phyloP scores from a whole-genome alignment of 2,329 filamentous ascomycete genomes.

The Periglandula ipomoeae region DNA sequence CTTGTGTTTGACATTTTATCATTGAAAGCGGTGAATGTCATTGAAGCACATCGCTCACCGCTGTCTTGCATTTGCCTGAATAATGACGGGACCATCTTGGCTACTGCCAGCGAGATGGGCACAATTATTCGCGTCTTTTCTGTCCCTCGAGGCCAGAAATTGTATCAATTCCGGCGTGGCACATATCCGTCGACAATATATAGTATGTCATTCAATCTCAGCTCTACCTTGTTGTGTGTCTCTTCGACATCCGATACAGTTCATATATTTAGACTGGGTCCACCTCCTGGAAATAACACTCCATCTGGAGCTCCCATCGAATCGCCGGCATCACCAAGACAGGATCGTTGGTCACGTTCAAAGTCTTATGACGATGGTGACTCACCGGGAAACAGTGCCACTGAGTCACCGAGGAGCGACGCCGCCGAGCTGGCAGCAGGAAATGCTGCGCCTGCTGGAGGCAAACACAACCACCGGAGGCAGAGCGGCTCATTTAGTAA shows the following conservation, averaged over 20 bases:
- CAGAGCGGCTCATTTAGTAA: slow-evolving; percentile 75
- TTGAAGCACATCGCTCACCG: slow-evolving; percentile 89
- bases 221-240: slow-evolving; percentile 85
- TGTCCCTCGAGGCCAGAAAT: slow-evolving; percentile 79
- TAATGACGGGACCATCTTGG: slow-evolving; percentile 81
- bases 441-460: slow-evolving; percentile 17
- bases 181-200: slow-evolving; percentile 95
- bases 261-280: slow-evolving; percentile 80
- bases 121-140: slow-evolving; percentile 96
- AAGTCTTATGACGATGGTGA: slow-evolving; percentile 40
- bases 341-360: slow-evolving; percentile 44
- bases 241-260: slow-evolving; percentile 95
- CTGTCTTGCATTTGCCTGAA: slow-evolving; percentile 87
- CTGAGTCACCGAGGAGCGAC: slow-evolving; percentile 45
- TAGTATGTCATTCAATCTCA: slow-evolving; percentile 97
- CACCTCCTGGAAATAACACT: slow-evolving; percentile 31
- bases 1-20: slow-evolving; percentile 86
- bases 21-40: slow-evolving; percentile 86
- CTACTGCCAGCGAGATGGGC: slow-evolving; percentile 93
- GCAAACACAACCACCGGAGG: slow-evolving; percentile 28
- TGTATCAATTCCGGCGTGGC: slow-evolving; percentile 91
- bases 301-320: slow-evolving; percentile 28
- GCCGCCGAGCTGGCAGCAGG: slow-evolving; percentile 26
- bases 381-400: slow-evolving; percentile 33
- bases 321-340: slow-evolving; percentile 30